Percentiles rank a stretch among this genome's conserved stretches.
These are phyloP conservation scores for Prunus dulcis DNA, from an alignment of 306 rosid species.

Conservation along the genomic window DNA sequence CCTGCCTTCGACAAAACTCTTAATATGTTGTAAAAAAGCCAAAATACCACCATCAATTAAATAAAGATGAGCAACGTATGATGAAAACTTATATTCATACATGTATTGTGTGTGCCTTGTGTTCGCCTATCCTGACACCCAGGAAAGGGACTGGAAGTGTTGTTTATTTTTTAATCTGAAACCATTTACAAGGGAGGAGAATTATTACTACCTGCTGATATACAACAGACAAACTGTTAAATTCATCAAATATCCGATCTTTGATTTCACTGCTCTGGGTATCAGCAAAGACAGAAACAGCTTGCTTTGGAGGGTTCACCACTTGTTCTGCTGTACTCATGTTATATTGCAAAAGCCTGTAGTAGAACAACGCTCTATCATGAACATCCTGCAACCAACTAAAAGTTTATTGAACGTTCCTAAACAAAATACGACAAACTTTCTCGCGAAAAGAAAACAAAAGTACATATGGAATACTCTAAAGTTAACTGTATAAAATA, in stretches of 20 bases:
- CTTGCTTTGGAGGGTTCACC: conserved; percentile 98
- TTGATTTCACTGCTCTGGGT: conserved; percentile 96
- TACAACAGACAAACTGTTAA: conserved; percentile 92
- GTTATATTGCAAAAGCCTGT: conserved; percentile 83
- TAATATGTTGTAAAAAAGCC: neutral
- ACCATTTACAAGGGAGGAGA: conserved; percentile 10
- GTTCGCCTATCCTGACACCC: conserved; percentile 3
- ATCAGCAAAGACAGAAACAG: conserved; percentile 99
- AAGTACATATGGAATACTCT: neutral
- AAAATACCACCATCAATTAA: neutral
- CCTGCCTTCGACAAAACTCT: conserved; percentile 5
- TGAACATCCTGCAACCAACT: conserved; percentile 88
- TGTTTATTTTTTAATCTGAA: neutral
- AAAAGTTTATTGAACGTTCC: conserved; percentile 33
- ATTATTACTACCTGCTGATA: conserved; percentile 70
- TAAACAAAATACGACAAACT: conserved; percentile 7
- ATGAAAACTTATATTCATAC: neutral
- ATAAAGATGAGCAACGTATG: neutral
- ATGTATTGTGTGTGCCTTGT: neutral
- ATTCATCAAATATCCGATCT: conserved; percentile 97
- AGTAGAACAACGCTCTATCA: conserved; percentile 94
- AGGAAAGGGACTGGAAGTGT: neutral
- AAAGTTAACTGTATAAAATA: neutral
- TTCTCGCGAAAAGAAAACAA: neutral
- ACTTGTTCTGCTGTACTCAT: conserved; percentile 79